Evolutionary conservation across 805 yeast genomes (phyloP).

Genomic region (Saccharomycopsis capsularis): DNA sequence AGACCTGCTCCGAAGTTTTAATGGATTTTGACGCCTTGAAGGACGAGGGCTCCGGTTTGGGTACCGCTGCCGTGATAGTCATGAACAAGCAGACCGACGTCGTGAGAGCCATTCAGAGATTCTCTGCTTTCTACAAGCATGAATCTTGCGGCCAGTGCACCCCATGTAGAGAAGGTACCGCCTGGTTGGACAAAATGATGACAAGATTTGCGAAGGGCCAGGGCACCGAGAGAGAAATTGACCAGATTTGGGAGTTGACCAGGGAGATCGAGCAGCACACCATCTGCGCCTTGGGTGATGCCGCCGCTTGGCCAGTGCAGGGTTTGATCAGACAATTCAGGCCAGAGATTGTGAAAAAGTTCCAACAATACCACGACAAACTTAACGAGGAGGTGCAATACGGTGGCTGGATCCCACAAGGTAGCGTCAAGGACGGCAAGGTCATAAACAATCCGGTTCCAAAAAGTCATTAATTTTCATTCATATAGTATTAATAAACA

Average conservation of each 20-base stretch:
- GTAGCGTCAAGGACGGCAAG: slow-evolving; percentile 21
- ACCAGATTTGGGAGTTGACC: slow-evolving; percentile 75
- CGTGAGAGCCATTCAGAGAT: slow-evolving; percentile 78
- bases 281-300: slow-evolving; percentile 88
- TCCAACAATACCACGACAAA: slow-evolving; percentile 49
- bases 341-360: slow-evolving; percentile 74
- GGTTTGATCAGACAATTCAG: slow-evolving; percentile 81
- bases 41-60: slow-evolving; percentile 82
- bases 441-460: slow-evolving; percentile 20
- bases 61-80: slow-evolving; percentile 90
- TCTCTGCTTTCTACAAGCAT: slow-evolving; percentile 79
- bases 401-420: slow-evolving; percentile 66
- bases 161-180: slow-evolving; percentile 91
- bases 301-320: slow-evolving; percentile 91
- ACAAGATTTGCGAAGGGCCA: slow-evolving; percentile 73
- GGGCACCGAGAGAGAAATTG: slow-evolving; percentile 75
- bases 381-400: slow-evolving; percentile 42
- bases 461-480: slow-evolving; percentile 11
- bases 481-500: too few relatives aligned
- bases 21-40: slow-evolving; percentile 87
- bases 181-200: slow-evolving; percentile 81
- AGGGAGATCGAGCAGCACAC: slow-evolving; percentile 89
- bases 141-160: slow-evolving; percentile 95
- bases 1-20: slow-evolving; percentile 56
- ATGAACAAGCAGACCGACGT: slow-evolving; percentile 84